These are phyloP conservation scores for Fusarium pininemorale DNA, from an alignment of 2,329 filamentous ascomycete genomes.

Conservation along the genomic window DNA sequence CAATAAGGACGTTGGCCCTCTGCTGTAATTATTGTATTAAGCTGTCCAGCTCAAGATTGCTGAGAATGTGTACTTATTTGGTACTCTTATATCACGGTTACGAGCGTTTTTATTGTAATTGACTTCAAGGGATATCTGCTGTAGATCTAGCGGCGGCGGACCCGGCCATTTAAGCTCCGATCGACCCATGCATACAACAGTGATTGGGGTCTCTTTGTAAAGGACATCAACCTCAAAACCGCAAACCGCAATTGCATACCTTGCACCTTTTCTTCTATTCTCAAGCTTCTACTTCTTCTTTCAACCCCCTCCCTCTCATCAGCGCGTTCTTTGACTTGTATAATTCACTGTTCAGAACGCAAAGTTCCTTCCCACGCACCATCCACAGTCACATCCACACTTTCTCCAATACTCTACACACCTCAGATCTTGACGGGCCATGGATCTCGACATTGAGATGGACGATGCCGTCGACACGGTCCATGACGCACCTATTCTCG, in stretches of 20 bases:
- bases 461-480: constrained; percentile 63
- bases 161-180: constrained; percentile 25
- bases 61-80: not conserved
- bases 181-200: not conserved
- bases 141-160: constrained; percentile 22
- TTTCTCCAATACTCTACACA: not conserved
- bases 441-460: constrained; percentile 80
- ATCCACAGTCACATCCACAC: not conserved
- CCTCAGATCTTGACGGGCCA: constrained; percentile 46
- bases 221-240: constrained; percentile 23
- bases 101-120: not conserved
- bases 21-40: not conserved
- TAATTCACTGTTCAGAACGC: not conserved
- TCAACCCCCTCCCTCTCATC: not conserved
- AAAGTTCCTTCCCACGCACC: not conserved
- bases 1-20: not conserved
- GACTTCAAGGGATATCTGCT: not conserved
- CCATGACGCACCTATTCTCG: constrained; percentile 41
- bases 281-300: not conserved
- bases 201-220: not conserved
- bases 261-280: not conserved
- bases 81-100: no score
- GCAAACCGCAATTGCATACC: not conserved
- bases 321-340: not conserved
- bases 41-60: not conserved